Base-by-base conservation (phyloP, 2,329 filamentous ascomycete genomes). In the Zymoseptoria passerinii region DNA sequence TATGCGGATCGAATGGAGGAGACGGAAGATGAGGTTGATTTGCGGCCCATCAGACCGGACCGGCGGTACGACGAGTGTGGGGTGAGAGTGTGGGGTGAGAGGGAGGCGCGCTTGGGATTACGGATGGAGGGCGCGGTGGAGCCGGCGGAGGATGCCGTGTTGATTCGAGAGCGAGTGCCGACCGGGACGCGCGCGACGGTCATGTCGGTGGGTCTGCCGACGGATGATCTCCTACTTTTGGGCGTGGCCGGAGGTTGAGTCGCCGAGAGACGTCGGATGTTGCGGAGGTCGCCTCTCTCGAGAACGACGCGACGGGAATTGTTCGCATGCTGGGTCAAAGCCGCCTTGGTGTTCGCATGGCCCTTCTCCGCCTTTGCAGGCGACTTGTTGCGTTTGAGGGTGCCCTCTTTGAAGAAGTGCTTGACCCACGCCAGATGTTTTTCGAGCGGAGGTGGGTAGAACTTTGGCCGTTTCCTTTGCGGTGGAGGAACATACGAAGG, bases 11-110 rank as follows among this genome's bases (percentile, higher is more conserved):
- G 87, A 58, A 99, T 87, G 0, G 91, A 96, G 0, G 91, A 96
- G 16, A 99, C 86, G 0, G 92, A 97, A 0, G 91, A 96, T 0
- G 91, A 96, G 0, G 94, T 99, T 0, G 92, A 97, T 72, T 97
- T 97, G 61, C 94, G 85, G 44, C 94, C 92, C 28, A 92, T 84
- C 50, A 97, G 81, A 28, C 92, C 92, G 4, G 90, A 95, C 40
- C 91, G 87, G 9, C 94, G 85, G 67, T 95, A 88, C 0, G 89
- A 89, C 4, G 90, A 91, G 48, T 91, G 87, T 3, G 94, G 92
- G 0, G 94, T 97, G 48, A 96, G 74, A 0, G 94, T 92, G 2
- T 86, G 87, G 0, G 94, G 94, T 0, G 67, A 70, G 6, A 70
- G 90, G 95, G 68, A 85, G 3, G 63, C 65, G 2, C 67, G 61